Conservation (phyloP, 2,329 filamentous ascomycete species). For the Fusarium chuoi region DNA sequence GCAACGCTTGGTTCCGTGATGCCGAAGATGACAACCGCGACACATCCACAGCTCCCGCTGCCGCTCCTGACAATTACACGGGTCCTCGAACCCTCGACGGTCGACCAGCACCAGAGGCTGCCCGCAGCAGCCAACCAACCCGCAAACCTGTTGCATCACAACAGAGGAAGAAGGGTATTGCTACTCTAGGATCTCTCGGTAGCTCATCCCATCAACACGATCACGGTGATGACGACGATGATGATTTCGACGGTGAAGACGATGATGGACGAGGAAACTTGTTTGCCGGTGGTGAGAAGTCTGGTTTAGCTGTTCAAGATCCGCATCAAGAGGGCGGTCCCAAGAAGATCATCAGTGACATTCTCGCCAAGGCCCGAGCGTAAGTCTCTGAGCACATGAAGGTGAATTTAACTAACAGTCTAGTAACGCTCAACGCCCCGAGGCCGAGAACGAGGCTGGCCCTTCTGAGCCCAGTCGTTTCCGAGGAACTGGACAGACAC, state of each 20-base stretch:
- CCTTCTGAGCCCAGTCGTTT: slow-evolving; percentile 67
- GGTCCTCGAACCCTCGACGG: slow-evolving; percentile 72
- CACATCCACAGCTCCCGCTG: slow-evolving; percentile 53
- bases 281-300: slow-evolving; percentile 89
- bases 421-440: slow-evolving; percentile 70
- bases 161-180: slow-evolving; percentile 68
- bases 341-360: slow-evolving; percentile 69
- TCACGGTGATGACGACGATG: slow-evolving; percentile 69
- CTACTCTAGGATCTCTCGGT: slow-evolving; percentile 68
- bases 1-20: slow-evolving; percentile 68
- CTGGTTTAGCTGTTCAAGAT: slow-evolving; percentile 74
- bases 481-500: slow-evolving; percentile 76
- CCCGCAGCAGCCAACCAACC: slow-evolving; percentile 41
- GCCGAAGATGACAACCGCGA: slow-evolving; percentile 60
- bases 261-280: slow-evolving; percentile 72
- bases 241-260: slow-evolving; percentile 66
- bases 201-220: slow-evolving; percentile 60
- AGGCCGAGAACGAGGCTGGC: slow-evolving; percentile 60
- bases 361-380: slow-evolving; percentile 72
- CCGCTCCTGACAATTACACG: slow-evolving; percentile 59
- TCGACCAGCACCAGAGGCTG: slow-evolving; percentile 62
- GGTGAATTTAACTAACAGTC: slow-evolving; percentile 12
- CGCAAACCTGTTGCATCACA: slow-evolving; percentile 52
- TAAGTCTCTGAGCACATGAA: slow-evolving; percentile 47
- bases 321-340: slow-evolving; percentile 62